Conservation (phyloP, 148 eudicot genomes). For the Agrostemma githago region DNA sequence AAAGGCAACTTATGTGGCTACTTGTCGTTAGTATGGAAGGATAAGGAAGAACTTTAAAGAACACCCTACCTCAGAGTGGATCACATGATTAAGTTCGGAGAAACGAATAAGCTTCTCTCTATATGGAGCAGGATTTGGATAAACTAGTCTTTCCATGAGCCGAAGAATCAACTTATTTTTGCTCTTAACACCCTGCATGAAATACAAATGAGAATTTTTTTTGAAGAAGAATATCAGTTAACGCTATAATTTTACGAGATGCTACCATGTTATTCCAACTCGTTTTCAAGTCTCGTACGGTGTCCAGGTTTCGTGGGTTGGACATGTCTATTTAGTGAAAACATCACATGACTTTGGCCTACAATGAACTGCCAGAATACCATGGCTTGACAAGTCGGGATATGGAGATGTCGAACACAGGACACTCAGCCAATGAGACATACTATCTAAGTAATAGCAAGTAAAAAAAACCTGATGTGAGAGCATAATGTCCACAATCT, state of each 20-base stretch:
- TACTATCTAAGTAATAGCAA: not conserved
- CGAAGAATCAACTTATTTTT: slow-evolving; percentile 87
- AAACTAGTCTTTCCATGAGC: slow-evolving; percentile 95
- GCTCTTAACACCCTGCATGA: slow-evolving; percentile 66
- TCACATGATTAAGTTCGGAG: slow-evolving; percentile 78
- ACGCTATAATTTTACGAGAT: not conserved
- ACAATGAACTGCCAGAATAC: not conserved
- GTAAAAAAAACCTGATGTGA: slow-evolving; percentile 77
- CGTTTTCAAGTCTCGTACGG: not conserved
- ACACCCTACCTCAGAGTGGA: slow-evolving; percentile 75
- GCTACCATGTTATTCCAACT: not conserved
- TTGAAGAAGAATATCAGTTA: not conserved
- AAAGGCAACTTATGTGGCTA: not conserved
- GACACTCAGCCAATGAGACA: not conserved
- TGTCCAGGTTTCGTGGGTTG: not conserved
- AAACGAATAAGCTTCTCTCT: slow-evolving; percentile 80
- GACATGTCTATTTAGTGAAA: no score
- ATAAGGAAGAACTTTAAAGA: not conserved
- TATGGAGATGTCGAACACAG: not conserved
- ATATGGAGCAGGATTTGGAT: slow-evolving; percentile 98
- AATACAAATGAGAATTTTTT: not conserved
- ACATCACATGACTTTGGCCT: not conserved
- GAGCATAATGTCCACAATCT: slow-evolving; percentile 82
- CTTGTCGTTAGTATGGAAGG: not conserved
- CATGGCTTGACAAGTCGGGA: not conserved